Conservation (phyloP, 495 filamentous ascomycete genomes). For the Aspergillus kassunensis region DNA sequence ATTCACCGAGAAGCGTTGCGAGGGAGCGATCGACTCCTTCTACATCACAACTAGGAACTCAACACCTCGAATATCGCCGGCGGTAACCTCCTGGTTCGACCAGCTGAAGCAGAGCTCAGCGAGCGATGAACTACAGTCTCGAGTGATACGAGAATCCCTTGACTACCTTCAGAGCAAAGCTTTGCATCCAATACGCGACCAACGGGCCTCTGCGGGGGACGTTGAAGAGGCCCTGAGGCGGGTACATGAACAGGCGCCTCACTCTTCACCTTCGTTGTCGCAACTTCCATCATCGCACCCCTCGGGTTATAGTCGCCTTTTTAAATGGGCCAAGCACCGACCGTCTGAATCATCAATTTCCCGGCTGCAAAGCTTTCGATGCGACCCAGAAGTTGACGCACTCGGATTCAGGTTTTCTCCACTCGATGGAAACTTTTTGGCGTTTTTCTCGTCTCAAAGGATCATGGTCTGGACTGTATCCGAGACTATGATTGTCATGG, state of each 20-base stretch:
- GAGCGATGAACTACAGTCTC: background rate
- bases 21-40: conserved; percentile 12
- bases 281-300: background rate
- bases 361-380: background rate
- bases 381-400: background rate
- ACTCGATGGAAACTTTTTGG: conserved; percentile 5
- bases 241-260: background rate
- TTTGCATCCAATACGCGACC: conserved; percentile 5
- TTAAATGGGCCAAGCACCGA: background rate
- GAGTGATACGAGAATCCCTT: conserved; percentile 7
- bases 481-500: background rate
- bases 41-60: conserved; percentile 6
- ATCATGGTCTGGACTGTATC: conserved; percentile 8
- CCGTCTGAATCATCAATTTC: background rate
- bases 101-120: background rate
- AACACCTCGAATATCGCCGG: conserved; percentile 5
- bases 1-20: conserved; percentile 1
- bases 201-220: conserved; percentile 1
- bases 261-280: background rate
- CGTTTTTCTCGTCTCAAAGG: conserved; percentile 8
- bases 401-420: conserved; percentile 12
- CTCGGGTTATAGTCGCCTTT: background rate
- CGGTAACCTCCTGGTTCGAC: conserved; percentile 16
- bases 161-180: conserved; percentile 14
- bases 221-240: conserved; percentile 5